Conservation (phyloP, 257 asterid genomes). For the Nicotiana benthamiana region DNA sequence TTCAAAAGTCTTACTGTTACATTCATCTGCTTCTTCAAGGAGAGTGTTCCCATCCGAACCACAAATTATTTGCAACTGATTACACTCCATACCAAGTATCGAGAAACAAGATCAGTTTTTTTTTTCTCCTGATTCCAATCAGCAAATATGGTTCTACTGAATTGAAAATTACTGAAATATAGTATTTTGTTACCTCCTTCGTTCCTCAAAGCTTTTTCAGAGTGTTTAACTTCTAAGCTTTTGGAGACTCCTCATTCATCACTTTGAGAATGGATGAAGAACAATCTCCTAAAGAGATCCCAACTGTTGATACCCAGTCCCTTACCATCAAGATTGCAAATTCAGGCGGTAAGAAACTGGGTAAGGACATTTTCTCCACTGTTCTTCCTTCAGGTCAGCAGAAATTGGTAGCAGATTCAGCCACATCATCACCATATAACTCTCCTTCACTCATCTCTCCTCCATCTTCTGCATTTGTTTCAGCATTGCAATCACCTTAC, state of each 20-base stretch:
- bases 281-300: conserved; percentile 14
- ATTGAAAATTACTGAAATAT: conserved; percentile 16
- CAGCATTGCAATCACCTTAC: conserved; percentile 85
- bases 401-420: conserved; percentile 25
- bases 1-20: conserved; percentile 47
- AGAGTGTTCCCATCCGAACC: conserved; percentile 19
- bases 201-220: conserved; percentile 3
- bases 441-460: conserved; percentile 70
- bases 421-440: conserved; percentile 52
- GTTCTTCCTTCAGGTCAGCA: conserved; percentile 16
- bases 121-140: conserved; percentile 6
- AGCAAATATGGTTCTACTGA: conserved; percentile 14
- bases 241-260: conserved; percentile 19
- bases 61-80: conserved; percentile 27
- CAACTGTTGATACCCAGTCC: conserved; percentile 32
- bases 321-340: conserved; percentile 50
- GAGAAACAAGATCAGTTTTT: conserved; percentile 14
- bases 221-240: background rate
- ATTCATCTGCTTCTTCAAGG: conserved; percentile 40
- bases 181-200: conserved; percentile 5
- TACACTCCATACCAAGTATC: conserved; percentile 24
- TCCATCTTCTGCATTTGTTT: conserved; percentile 85
- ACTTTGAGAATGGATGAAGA: conserved; percentile 40
- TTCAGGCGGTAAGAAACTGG: conserved; percentile 23
- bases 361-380: conserved; percentile 18